Conservation (phyloP, 768 basidiomycete species). For the Mrakia blollopis region DNA sequence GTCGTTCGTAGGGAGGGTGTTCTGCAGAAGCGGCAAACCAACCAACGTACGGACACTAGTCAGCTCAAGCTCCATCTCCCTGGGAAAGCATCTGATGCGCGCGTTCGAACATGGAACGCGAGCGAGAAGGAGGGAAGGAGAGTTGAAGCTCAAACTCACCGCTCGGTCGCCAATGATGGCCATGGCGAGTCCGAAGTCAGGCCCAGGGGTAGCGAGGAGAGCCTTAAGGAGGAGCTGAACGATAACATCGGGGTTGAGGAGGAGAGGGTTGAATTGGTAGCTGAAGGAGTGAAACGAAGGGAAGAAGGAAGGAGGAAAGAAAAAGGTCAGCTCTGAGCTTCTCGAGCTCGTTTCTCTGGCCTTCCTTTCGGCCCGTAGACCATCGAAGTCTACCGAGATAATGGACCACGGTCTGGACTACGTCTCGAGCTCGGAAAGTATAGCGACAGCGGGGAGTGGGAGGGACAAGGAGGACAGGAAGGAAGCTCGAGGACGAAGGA, state of each 20-base stretch:
- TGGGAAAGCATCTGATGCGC: neutral
- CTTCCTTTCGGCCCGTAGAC: neutral
- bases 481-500: neutral
- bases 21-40: slow-evolving; percentile 22
- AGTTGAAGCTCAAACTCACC: neutral
- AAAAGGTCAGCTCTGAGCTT: slow-evolving; percentile 17
- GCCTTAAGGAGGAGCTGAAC: slow-evolving; percentile 92
- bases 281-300: slow-evolving; percentile 46
- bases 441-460: neutral
- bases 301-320: slow-evolving; percentile 5
- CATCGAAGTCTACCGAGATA: no score
- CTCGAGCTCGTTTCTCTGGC: neutral
- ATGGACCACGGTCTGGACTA: no score
- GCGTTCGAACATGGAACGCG: neutral
- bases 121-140: neutral
- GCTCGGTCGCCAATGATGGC: slow-evolving; percentile 53
- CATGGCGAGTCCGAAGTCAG: slow-evolving; percentile 91
- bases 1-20: slow-evolving; percentile 32
- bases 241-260: slow-evolving; percentile 88
- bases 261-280: slow-evolving; percentile 92
- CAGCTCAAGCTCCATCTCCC: neutral
- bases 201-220: slow-evolving; percentile 72
- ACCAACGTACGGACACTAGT: neutral
- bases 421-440: neutral
- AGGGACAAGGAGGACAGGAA: neutral